Evolutionary conservation across 352 stramenopile species (phyloP), one percentile per base, ranked within the genome.

Genomic region (Pythium catenulatum): DNA sequence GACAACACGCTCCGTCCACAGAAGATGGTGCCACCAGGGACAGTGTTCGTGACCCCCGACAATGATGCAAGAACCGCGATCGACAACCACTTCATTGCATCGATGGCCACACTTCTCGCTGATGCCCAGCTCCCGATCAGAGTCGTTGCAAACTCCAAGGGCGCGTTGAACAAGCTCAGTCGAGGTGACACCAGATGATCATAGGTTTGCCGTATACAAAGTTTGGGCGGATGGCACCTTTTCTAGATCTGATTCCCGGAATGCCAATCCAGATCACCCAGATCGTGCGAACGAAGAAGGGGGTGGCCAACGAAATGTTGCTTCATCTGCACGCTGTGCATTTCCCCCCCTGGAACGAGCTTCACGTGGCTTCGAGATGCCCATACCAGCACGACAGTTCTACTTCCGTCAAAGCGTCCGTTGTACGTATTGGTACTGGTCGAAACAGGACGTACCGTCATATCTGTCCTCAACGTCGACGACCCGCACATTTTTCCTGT

Each of bases 211-310:
- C 77, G 23, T 50, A 84, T 50, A 73, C 63, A 1, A 79, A 79
- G 50, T 84, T 84, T 34, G 77, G 54, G 17, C 25, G 61, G 34
- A 69, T 84, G 77, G 50, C 77, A 13, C 76, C 61, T 36, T 83
- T 58, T n/a, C 23, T 83, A 37, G 76, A 83, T 56, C 32, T 83
- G 32, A 69, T 83, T 23, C 76, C 13, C 23, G 76, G 76, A 7
- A 83, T 83, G 76, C 76, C 76, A 17, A 76, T 83, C 25, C 76
- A 76, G 46, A 76, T 83, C 19, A 83, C 75, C 8, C 75, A 75
- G 46, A 83, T 76, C 61, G 30, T 83, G 4, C 21, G 61, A 7
- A 83, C 75, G 1, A 39, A 54, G 32, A 83, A 83, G 36, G 75
- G 75, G 13, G 61, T 34, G 5, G 48, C 19, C 9, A 5, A 23